These are phyloP conservation scores for Colletotrichum sidae DNA, from an alignment of 2,329 filamentous ascomycete genomes.

Conservation along the genomic window DNA sequence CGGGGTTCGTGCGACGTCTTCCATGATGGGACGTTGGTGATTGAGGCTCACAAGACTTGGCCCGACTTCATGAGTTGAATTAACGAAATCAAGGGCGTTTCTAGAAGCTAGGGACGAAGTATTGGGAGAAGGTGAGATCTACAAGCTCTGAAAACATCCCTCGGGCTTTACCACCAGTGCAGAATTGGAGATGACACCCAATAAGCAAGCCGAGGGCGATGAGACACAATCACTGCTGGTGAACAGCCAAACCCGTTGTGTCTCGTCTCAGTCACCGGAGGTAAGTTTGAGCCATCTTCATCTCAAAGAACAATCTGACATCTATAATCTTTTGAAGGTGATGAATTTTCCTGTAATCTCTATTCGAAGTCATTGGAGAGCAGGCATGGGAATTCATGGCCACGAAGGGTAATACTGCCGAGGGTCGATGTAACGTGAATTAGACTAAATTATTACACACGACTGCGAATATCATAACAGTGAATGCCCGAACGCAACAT, in stretches of 20 bases:
- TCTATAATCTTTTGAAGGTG: too few relatives aligned
- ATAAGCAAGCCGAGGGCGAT: neutral
- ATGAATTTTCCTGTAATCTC: neutral
- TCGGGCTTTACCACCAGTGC: neutral
- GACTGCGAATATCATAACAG: slow-evolving; percentile 28
- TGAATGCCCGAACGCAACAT: neutral
- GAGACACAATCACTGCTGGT: neutral
- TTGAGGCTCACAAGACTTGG: slow-evolving; percentile 14
- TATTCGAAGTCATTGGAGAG: too few relatives aligned
- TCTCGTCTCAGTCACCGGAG: slow-evolving; percentile 4
- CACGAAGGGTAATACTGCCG: too few relatives aligned
- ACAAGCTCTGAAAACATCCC: neutral
- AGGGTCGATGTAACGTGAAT: neutral
- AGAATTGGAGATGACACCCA: slow-evolving; percentile 6
- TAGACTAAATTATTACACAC: slow-evolving; percentile 35
- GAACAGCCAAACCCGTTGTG: neutral
- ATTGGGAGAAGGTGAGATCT: slow-evolving; percentile 1
- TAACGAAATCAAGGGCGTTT: neutral
- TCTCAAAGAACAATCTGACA: neutral
- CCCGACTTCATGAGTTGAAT: neutral
- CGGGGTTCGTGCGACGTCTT: slow-evolving; percentile 7
- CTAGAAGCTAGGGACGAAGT: neutral
- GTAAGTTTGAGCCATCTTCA: neutral
- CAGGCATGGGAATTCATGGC: too few relatives aligned
- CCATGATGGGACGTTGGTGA: neutral